Evolutionary conservation across 2,329 filamentous ascomycete genomes (phyloP), one percentile per base, ranked within the genome.

Genomic region (Aurifilum marmelostoma): DNA sequence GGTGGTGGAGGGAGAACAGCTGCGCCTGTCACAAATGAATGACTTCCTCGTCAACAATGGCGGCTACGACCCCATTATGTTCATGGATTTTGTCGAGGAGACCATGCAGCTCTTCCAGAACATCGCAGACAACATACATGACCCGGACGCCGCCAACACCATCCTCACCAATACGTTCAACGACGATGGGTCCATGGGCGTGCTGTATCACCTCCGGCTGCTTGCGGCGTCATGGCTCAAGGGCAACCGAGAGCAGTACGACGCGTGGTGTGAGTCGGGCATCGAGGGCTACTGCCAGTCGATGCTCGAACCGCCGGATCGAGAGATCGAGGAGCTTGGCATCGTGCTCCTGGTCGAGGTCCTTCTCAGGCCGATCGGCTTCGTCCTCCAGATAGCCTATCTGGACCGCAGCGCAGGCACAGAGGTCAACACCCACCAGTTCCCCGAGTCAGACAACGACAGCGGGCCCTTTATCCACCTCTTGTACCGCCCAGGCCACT

Each of bases 241-340:
- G 81, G 87, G 89, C 18, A 88, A 94, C 75, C 81, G 87, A 1
- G 86, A 85, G 18, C 83, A 87, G 43, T 97, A 94, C 76, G 84
- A 89, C 73, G 87, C 88, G 9, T 98, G 93, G 77, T 87, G 88
- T 65, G 83, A 80, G n/a, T 76, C 79, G 47, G 83, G 83, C 63
- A 82, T 96, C 47, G 85, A 88, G 18, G 83, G 88, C 32, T 95
- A 96, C 79, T 93, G 91, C 77, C 79, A 84, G 52, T 84, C 86
- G 18, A 87, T 86, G 70, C 89, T 98, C 72, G 91, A 97, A 77
- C 88, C 91, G 0, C 85, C 90, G 21, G 87, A 90, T 73, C 88
- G 89, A 64, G 95, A 98, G 81, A 97, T 98, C 72, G 96, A 99
- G 74, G 90, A 97, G 75, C 83, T 97, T n/a, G 92, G 93, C 58